A percentile compares a stretch with the other conserved stretches of the same genome.
Evolutionary conservation across 352 stramenopile genomes (phyloP).

Genomic region (Phytophthora sojae): DNA sequence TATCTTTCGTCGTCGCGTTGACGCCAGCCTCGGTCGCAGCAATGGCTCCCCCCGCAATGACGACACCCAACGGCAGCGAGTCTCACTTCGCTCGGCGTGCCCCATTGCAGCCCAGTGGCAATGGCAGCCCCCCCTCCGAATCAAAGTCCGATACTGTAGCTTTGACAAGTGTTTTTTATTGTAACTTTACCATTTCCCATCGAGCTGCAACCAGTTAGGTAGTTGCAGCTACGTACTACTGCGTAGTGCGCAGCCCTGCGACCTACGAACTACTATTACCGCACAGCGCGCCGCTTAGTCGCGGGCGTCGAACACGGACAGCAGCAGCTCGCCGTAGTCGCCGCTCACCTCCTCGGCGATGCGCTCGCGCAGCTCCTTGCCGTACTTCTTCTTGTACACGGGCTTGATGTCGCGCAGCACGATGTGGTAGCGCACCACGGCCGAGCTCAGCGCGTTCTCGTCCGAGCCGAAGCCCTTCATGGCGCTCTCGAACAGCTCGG

Average conservation of each 20-base stretch:
- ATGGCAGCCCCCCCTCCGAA: too few species aligned
- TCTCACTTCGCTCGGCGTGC: too few species aligned
- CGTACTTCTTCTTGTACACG: slow-evolving; percentile 85
- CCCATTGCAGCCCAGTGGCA: too few species aligned
- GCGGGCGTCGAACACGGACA: slow-evolving; percentile 67
- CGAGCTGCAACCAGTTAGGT: slow-evolving; percentile 1
- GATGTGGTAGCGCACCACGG: slow-evolving; percentile 84
- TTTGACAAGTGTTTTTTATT: slow-evolving; percentile 19
- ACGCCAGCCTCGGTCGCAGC: not conserved
- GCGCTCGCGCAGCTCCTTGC: slow-evolving; percentile 82
- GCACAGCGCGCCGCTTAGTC: slow-evolving; percentile 18
- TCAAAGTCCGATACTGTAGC: too few species aligned
- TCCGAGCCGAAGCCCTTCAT: slow-evolving; percentile 82
- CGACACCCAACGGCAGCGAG: too few species aligned
- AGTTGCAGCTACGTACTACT: slow-evolving; percentile 1
- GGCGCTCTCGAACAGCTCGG: slow-evolving; percentile 71
- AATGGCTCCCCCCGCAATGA: not conserved
- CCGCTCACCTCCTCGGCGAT: slow-evolving; percentile 80
- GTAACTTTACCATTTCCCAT: slow-evolving; percentile 28
- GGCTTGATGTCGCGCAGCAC: slow-evolving; percentile 84
- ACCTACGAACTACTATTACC: too few species aligned
- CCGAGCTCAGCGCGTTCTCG: slow-evolving; percentile 67
- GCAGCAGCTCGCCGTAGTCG: slow-evolving; percentile 75
- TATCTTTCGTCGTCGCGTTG: slow-evolving; percentile 4
- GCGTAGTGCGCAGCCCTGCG: not conserved